phyloP scores from a whole-genome alignment of 2,329 filamentous ascomycete genomes.

The Chrysoporthe austroafricana region DNA sequence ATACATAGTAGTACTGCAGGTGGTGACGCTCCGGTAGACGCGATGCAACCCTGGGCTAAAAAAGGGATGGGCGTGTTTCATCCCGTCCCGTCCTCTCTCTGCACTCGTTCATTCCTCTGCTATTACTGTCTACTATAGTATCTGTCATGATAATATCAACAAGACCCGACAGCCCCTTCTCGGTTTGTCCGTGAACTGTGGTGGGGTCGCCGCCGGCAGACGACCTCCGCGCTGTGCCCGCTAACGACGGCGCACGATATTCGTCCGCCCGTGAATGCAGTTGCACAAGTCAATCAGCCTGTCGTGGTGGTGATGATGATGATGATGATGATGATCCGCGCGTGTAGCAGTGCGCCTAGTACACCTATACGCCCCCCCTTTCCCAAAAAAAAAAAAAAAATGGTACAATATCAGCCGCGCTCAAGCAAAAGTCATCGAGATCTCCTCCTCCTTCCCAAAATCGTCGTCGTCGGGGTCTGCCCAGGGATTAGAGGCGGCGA shows the following conservation, averaged over 20 bases:
- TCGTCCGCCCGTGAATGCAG: background rate
- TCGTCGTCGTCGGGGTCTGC: conserved; percentile 70
- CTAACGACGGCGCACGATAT: background rate
- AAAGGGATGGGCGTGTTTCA: background rate
- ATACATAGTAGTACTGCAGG: background rate
- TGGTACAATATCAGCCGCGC: conserved; percentile 3
- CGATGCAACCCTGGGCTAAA: background rate
- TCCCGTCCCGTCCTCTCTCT: background rate
- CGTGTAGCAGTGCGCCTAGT: background rate
- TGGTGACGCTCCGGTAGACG: background rate
- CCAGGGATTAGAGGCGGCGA: conserved; percentile 65
- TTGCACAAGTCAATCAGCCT: background rate
- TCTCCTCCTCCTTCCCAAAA: conserved; percentile 74
- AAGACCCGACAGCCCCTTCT: background rate
- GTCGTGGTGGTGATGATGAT: background rate
- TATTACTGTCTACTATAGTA: background rate
- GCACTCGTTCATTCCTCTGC: background rate
- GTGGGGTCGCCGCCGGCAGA: background rate
- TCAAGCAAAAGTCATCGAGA: conserved; percentile 78
- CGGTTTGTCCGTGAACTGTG: background rate
- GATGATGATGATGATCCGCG: background rate
- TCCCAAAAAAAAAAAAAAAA: conserved; percentile 5
- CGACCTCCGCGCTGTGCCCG: background rate
- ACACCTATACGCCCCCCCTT: background rate
- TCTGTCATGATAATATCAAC: background rate